phyloP scores from a whole-genome alignment of 73 alveolate species.

The Paramecium sexaurelia region DNA sequence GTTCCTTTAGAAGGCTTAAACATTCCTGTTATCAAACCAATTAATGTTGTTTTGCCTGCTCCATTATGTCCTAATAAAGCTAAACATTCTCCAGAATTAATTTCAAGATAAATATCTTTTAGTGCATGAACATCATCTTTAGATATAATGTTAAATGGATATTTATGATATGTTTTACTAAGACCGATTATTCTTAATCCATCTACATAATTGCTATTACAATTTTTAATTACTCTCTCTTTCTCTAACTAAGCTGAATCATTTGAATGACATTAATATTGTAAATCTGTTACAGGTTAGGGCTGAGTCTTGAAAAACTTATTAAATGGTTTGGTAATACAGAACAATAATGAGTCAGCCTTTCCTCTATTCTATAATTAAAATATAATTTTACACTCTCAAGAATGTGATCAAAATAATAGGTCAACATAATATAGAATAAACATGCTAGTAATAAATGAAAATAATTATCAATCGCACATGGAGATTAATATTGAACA shows the following conservation, averaged over 20 bases:
- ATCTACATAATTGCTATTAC: constrained; percentile 28
- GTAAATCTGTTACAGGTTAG: not conserved
- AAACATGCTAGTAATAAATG: constrained; percentile 1
- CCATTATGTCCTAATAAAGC: constrained; percentile 91
- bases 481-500: not conserved
- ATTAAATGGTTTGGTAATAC: constrained; percentile 39
- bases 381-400: constrained; percentile 13
- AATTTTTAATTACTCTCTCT: constrained; percentile 55
- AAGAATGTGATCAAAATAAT: constrained; percentile 72
- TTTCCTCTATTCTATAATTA: constrained; percentile 69
- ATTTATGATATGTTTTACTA: constrained; percentile 64
- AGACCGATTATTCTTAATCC: constrained; percentile 70
- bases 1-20: constrained; percentile 76
- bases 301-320: not conserved
- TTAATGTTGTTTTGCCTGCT: constrained; percentile 90
- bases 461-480: constrained; percentile 42
- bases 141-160: constrained; percentile 53
- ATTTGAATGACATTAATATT: not conserved
- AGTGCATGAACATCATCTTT: constrained; percentile 71
- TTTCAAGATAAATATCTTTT: constrained; percentile 62
- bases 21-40: constrained; percentile 85
- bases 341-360: constrained; percentile 62
- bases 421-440: constrained; percentile 48
- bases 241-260: constrained; percentile 59
- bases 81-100: constrained; percentile 70